Evolutionary conservation across 495 filamentous ascomycete species (phyloP), one percentile per base, ranked within the genome.

Genomic region (Aspergillus steynii): DNA sequence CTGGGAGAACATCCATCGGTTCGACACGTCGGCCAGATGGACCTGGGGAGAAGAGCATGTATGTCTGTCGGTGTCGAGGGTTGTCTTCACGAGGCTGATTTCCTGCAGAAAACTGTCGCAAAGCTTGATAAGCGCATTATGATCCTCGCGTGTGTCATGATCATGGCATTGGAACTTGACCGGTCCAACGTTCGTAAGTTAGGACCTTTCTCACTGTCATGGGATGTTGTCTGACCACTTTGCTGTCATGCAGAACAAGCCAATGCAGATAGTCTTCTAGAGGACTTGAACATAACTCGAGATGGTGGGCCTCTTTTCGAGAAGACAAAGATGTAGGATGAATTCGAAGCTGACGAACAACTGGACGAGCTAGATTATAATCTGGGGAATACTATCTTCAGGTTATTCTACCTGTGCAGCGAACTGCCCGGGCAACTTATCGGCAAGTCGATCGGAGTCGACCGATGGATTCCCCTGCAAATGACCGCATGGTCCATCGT

Each of bases 381-480:
- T 28, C 62, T 65, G 12, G 71, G 69, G 26, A 71, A 74, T 42
- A 74, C 65, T 1, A 54, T 71, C 3, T 74, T 67, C 51, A 61
- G 59, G 12, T 51, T 71, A 8, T 66, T 63, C 25, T 74, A 65
- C 28, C 64, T 71, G 7, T 50, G 65, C 3, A 63, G 65, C 59
- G 87, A 86, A 72, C 86, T 89, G 66, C 87, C 88, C 0, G 88
- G 86, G 0, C 88, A 90, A 64, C 75, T 90, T 0, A 71, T 90
- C 50, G 78, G 75, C 50, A 91, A 91, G 65, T 79, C 78, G 64
- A 61, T 92, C 26, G 90, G 90, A 0, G 87, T 88, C 0, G 90
- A 93, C 70, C 78, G 81, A 25, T 93, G 90, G 87, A 89, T 94
- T 50, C 89, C 90, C 0, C 73, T 84, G 9, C 88, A 92, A 65